phyloP scores from a whole-genome alignment of 345 rosid species.

The Raphanus raphanistrum region DNA sequence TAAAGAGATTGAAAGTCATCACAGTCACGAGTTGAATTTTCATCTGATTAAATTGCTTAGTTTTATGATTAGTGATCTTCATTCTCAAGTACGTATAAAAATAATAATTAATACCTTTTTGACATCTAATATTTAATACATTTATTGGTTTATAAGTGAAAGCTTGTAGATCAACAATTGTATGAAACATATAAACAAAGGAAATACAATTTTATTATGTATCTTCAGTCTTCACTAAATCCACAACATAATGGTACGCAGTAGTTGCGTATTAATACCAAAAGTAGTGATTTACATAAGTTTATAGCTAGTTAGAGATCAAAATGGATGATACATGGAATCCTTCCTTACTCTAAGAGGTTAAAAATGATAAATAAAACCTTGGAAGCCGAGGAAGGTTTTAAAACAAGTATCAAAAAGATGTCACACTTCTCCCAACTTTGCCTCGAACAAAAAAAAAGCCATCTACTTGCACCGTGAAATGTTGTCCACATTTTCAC shows the following conservation, averaged over 20 bases:
- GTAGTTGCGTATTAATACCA: not conserved
- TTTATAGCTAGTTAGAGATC: conserved; percentile 23
- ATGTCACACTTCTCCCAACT: not conserved
- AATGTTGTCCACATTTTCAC: conserved; percentile 18
- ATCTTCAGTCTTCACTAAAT: not conserved
- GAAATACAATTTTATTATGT: not conserved
- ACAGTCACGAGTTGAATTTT: not conserved
- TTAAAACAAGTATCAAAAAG: not conserved
- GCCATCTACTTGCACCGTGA: conserved; percentile 3
- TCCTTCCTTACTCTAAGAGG: conserved; percentile 14
- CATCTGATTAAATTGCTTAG: not conserved
- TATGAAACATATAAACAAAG: not conserved
- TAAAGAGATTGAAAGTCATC: not conserved
- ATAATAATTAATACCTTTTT: too few relatives aligned
- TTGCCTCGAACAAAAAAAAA: not conserved
- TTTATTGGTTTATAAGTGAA: not conserved
- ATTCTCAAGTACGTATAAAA: not conserved
- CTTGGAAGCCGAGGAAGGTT: conserved; percentile 21
- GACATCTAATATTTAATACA: too few relatives aligned
- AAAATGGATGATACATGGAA: conserved; percentile 28
- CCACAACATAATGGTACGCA: not conserved
- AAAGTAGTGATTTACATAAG: conserved; percentile 13
- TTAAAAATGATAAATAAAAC: conserved; percentile 12
- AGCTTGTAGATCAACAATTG: not conserved
- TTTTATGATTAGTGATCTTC: not conserved